Evolutionary conservation across 371 early-diverging fungal genomes (phyloP), one percentile per base, ranked within the genome.

Genomic region (Blastocladiella emersonii): DNA sequence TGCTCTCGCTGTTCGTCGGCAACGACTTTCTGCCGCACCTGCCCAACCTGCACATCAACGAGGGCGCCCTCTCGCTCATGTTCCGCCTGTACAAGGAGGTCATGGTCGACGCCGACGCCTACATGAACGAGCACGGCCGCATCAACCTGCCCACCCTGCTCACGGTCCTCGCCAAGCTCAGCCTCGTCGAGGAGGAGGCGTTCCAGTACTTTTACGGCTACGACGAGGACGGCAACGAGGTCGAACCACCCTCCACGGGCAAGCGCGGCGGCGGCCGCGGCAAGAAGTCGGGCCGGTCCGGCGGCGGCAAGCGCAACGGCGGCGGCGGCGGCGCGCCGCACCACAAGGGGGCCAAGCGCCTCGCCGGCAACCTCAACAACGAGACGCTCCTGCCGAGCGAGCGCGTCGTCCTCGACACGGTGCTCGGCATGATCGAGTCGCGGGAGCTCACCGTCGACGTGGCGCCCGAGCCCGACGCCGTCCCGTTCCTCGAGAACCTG

Each of bases 21-120:
- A 99, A 99, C 75, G 99, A 99, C 78, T 99, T 99, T 78, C 76
- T 99, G 66, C 99, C 99, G 6, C 97, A 97, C 72, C 71, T 98
- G 60, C 99, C 98, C 0, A 93, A 93, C 23, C 79, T 99, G 60
- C 98, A 99, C 69, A 98, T 99, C 55, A 83, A 91, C 44, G 97
- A 98, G 73, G 92, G 94, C 44, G 98, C 99, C 19, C 87, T 99
- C 63, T 95, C 96, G 67, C 79, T 82, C 32, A 75, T 97, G 34
- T 83, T 94, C 62, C 77, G 80, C 34, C 77, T 95, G 25, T 98
- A 95, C 92, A 92, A 93, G 69, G 74, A 80, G 34, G 72, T 76
- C 34, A 69, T 92, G 66, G 80, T 82, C 5, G 65, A 70, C 30
- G 84, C 85, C 78, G 92, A 90, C 51, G 90, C 89, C 0, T 98